Evolutionary conservation across 148 eudicot genomes (phyloP).

Genomic region (Simmondsia chinensis): DNA sequence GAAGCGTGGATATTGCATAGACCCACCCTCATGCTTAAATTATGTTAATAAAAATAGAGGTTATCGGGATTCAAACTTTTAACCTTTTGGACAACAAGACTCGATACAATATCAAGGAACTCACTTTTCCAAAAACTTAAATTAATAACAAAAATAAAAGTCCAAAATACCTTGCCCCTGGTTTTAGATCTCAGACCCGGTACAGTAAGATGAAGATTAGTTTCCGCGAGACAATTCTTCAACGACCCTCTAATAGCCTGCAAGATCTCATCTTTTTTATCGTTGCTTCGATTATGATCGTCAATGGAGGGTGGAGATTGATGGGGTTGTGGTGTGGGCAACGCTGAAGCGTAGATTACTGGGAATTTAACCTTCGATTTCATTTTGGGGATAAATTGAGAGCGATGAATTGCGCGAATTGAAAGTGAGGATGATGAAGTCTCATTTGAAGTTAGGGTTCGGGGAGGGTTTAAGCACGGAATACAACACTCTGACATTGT

Average conservation of each 20-base stretch:
- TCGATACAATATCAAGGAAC: no score
- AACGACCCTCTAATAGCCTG: slow-evolving; percentile 37
- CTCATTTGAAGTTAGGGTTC: slow-evolving; percentile 24
- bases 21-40: no score
- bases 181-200: slow-evolving; percentile 67
- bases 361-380: slow-evolving; percentile 12
- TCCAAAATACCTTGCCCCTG: slow-evolving; percentile 66
- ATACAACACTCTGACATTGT: no score
- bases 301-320: slow-evolving; percentile 14
- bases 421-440: slow-evolving; percentile 1
- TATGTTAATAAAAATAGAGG: no score
- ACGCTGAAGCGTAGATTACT: slow-evolving; percentile 17
- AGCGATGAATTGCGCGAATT: slow-evolving; percentile 6
- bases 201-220: slow-evolving; percentile 69
- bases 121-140: no score
- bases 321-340: slow-evolving; percentile 25
- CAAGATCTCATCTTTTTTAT: slow-evolving; percentile 36
- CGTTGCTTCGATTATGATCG: slow-evolving; percentile 19
- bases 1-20: no score
- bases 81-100: no score
- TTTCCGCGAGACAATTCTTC: slow-evolving; percentile 61
- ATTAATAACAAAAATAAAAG: not conserved
- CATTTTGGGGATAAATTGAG: slow-evolving; percentile 4
- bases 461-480: slow-evolving; percentile 35
- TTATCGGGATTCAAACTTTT: no score